A percentile compares a stretch with the other conserved stretches of the same genome.
These are phyloP conservation scores for Chara braunii DNA, from an alignment of 139 green algal species.

Conservation along the genomic window DNA sequence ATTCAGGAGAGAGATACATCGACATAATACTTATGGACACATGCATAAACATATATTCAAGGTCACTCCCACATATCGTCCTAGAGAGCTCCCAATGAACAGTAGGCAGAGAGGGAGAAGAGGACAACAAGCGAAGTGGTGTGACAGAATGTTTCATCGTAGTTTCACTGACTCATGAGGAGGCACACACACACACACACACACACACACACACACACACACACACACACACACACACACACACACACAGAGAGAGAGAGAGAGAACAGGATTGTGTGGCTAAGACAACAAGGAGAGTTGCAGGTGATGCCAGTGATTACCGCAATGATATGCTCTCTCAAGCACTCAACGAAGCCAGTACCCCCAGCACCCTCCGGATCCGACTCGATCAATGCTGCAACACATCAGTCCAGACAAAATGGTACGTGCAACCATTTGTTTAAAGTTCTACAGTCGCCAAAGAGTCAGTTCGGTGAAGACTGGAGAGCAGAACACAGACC, in stretches of 20 bases:
- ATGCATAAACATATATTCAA: not conserved
- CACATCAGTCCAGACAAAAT: too few species aligned
- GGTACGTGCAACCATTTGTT: too few species aligned
- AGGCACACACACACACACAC: too few species aligned
- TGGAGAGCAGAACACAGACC: too few species aligned
- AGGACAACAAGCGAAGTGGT: not conserved
- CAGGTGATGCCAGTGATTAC: not conserved
- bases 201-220: too few species aligned
- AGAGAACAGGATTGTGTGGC: not conserved
- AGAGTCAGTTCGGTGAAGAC: too few species aligned
- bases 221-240: too few species aligned
- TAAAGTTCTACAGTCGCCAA: too few species aligned
- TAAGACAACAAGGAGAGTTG: not conserved
- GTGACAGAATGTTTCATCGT: not conserved
- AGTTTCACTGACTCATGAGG: too few species aligned
- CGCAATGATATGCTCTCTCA: conserved; percentile 20
- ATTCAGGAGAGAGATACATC: not conserved
- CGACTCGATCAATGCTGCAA: conserved; percentile 32
- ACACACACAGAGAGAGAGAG: not conserved
- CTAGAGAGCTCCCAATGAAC: not conserved
- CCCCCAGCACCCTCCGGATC: conserved; percentile 17
- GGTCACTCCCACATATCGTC: not conserved
- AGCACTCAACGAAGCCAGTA: conserved; percentile 18
- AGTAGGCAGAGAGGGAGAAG: not conserved
- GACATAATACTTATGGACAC: not conserved